Percentiles rank a stretch among this genome's conserved stretches.
These are phyloP conservation scores for Phytophthora agathidicida DNA, from an alignment of 352 stramenopile species.

Conservation along the genomic window DNA sequence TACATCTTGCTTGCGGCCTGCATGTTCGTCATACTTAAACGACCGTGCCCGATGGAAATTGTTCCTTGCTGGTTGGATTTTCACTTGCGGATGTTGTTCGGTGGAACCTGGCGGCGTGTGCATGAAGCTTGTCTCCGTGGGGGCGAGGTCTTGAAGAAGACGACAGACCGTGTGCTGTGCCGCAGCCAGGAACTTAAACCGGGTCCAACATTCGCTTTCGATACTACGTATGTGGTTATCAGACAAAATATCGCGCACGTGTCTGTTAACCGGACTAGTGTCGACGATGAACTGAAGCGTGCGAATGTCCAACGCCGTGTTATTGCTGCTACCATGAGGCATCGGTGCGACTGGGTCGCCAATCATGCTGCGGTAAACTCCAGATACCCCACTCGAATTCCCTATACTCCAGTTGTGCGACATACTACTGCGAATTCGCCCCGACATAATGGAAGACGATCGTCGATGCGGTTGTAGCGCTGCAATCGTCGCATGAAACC, in stretches of 20 bases:
- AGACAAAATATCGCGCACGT: slow-evolving; percentile 44
- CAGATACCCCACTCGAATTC: slow-evolving; percentile 20
- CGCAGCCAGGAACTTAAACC: slow-evolving; percentile 44
- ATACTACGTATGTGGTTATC: slow-evolving; percentile 45
- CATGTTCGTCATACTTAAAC: slow-evolving; percentile 13
- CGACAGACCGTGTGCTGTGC: slow-evolving; percentile 36
- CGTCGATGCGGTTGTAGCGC: slow-evolving; percentile 13
- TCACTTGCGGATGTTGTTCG: slow-evolving; percentile 15
- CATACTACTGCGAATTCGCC: slow-evolving; percentile 14
- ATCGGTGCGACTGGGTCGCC: slow-evolving; percentile 10
- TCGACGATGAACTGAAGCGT: slow-evolving; percentile 53
- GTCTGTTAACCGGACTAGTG: slow-evolving; percentile 66
- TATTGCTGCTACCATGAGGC: not conserved
- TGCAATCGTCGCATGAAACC: slow-evolving; percentile 27
- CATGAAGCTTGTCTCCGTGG: slow-evolving; percentile 6
- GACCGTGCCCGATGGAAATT: slow-evolving; percentile 15
- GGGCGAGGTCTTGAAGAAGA: slow-evolving; percentile 44
- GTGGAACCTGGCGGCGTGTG: not conserved
- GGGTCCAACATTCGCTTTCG: slow-evolving; percentile 61
- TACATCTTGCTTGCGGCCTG: not conserved
- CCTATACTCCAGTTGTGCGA: slow-evolving; percentile 12
- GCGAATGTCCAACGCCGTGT: slow-evolving; percentile 18
- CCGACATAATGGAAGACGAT: slow-evolving; percentile 14
- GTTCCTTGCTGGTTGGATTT: slow-evolving; percentile 21
- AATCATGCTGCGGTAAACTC: slow-evolving; percentile 20